Conservation (phyloP, 768 basidiomycete genomes). For the Neoboletus brunneissimus region DNA sequence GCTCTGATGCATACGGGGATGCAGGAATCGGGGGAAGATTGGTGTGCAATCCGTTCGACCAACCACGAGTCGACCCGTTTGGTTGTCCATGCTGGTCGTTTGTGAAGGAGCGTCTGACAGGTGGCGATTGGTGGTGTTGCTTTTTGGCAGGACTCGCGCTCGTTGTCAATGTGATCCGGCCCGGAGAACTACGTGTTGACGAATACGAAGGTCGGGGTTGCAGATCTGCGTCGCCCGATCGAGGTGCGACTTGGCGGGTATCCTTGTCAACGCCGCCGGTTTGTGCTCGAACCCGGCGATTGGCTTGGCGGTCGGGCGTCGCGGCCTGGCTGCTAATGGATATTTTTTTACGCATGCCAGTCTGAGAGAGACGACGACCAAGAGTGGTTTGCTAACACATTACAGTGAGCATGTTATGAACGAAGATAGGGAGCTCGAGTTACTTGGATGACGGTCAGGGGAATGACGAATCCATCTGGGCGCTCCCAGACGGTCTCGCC, state of each 20-base stretch:
- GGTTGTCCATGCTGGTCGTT: slow-evolving; percentile 28
- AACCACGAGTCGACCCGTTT: slow-evolving; percentile 30
- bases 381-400: slow-evolving; percentile 62
- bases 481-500: slow-evolving; percentile 91
- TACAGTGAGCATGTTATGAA: slow-evolving; percentile 5
- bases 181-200: slow-evolving; percentile 34
- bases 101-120: slow-evolving; percentile 32
- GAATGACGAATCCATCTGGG: slow-evolving; percentile 88
- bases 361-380: slow-evolving; percentile 65
- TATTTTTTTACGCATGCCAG: slow-evolving; percentile 34
- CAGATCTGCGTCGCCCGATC: slow-evolving; percentile 27
- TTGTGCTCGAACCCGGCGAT: slow-evolving; percentile 39
- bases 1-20: slow-evolving; percentile 65
- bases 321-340: slow-evolving; percentile 13
- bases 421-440: slow-evolving; percentile 14
- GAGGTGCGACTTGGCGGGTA: slow-evolving; percentile 30
- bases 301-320: slow-evolving; percentile 29
- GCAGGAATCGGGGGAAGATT: slow-evolving; percentile 64
- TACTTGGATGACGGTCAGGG: slow-evolving; percentile 84
- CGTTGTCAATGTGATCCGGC: slow-evolving; percentile 25
- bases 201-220: slow-evolving; percentile 32
- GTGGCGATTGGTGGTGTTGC: slow-evolving; percentile 22
- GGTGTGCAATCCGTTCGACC: slow-evolving; percentile 31
- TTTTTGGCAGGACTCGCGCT: slow-evolving; percentile 28
- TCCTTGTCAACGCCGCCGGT: slow-evolving; percentile 34